Evolutionary conservation across 2,329 filamentous ascomycete species (phyloP), one percentile per base, ranked within the genome.

Genomic region (Fusarium chaquense): DNA sequence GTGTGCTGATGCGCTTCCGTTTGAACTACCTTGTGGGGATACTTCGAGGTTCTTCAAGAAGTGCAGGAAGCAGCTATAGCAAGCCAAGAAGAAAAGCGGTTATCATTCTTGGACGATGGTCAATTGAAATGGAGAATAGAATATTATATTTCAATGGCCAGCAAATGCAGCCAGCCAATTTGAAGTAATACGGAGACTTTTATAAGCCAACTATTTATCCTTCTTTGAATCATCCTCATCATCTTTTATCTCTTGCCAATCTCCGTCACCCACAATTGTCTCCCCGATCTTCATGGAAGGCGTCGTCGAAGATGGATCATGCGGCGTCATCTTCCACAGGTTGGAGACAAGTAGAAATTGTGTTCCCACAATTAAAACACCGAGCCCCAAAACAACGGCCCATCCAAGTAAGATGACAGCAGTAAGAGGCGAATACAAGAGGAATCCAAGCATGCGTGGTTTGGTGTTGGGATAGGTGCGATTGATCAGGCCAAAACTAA

Each of bases 21-120:
- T 76, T 35, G 47, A 58, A 12, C 47, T 76, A 1, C 75, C 75
- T 4, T 72, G 76, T 52, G 75, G 75, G 1, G 69, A 73, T 24
- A 73, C 71, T 0, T 73, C 71, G 4, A 47, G 58, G 12, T 70
- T 54, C 47, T 71, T 70, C 16, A 69, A 62, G 46, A 69, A 69
- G 54, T 47, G 16, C 36, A 38, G 45, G 6, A 69, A 69, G 26
- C 51, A 32, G 1, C 33, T 69, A 10, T 65, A 35, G 28, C 3
- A 30, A 12, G 1, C 13, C 3, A 16, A 11, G 0, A 4, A 1
- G 3, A 12, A 4, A 44, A 11, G 9, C 2, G 16, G 3, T 6
- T 12, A 4, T 18, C 41, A 15, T 44, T 44, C 16, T 18, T n/a
- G 15, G 11, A 15, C 13, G 20, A 18, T 8, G 0, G 18, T 12